phyloP scores from a whole-genome alignment of 257 asterid species.

The Solanum ossicruentum region DNA sequence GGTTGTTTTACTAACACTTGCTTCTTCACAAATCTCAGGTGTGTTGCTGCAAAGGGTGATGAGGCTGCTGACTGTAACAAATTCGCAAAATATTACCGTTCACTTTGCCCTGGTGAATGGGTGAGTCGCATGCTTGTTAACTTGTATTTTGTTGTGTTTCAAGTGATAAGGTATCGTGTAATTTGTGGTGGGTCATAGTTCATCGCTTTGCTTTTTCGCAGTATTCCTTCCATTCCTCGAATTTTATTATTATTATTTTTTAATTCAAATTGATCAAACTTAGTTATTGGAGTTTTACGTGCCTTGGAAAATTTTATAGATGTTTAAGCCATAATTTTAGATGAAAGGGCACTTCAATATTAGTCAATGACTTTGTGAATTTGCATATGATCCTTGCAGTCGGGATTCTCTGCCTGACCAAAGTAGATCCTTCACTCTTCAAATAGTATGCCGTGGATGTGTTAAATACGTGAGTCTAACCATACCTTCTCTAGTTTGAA shows the following conservation, averaged over 20 bases:
- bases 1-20: not conserved
- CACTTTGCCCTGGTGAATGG: conserved; percentile 96
- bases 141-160: not conserved
- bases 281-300: not conserved
- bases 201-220: not conserved
- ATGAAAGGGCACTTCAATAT: not conserved
- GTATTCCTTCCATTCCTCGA: not conserved
- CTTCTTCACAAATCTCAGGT: conserved; percentile 22
- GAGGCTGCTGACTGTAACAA: conserved; percentile 47
- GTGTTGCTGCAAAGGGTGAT: conserved; percentile 66
- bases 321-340: not conserved
- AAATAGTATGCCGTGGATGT: not conserved
- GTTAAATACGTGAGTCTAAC: not conserved
- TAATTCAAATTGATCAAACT: too few relatives aligned
- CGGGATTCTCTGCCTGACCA: not conserved
- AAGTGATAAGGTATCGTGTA: not conserved
- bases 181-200: not conserved
- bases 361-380: not conserved
- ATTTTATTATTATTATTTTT: too few relatives aligned
- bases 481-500: not conserved
- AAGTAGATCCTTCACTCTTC: not conserved
- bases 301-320: not conserved
- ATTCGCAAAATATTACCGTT: conserved; percentile 60
- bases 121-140: conserved; percentile 21
- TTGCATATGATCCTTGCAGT: not conserved